phyloP scores from a whole-genome alignment of 73 alveolate species.

The Loxodes magnus region DNA sequence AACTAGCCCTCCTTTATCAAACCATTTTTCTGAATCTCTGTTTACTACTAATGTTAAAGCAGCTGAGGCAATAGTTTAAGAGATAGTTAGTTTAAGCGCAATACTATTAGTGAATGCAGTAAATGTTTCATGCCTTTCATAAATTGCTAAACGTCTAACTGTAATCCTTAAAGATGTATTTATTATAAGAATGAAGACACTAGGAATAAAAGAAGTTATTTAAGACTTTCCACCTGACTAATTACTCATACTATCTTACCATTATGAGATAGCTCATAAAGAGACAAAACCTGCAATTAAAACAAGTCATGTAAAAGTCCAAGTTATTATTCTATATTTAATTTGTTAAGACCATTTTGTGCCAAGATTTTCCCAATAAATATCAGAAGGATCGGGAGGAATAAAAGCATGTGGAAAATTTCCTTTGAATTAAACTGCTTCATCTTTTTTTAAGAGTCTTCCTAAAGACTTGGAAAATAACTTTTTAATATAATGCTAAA shows the following conservation, averaged over 20 bases:
- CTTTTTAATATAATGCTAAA: background rate
- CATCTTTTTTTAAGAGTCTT: background rate
- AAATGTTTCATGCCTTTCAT: conserved; percentile 38
- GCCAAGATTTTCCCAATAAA: conserved; percentile 49
- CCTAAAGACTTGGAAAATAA: background rate
- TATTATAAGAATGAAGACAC: conserved; percentile 18
- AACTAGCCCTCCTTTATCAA: conserved; percentile 31
- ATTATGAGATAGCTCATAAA: conserved; percentile 2
- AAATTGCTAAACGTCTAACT: conserved; percentile 18
- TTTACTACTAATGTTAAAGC: conserved; percentile 27
- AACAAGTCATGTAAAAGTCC: too few relatives aligned
- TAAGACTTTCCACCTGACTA: background rate
- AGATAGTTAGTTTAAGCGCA: conserved; percentile 24
- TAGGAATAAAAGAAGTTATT: conserved; percentile 11
- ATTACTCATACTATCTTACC: too few relatives aligned
- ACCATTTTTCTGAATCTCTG: conserved; percentile 18
- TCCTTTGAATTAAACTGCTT: background rate
- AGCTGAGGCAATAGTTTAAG: conserved; percentile 31
- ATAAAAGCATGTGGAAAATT: background rate
- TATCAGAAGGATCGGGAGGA: conserved; percentile 68
- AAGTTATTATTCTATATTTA: too few relatives aligned
- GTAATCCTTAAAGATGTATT: conserved; percentile 20
- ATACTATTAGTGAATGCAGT: conserved; percentile 33
- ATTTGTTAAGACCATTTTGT: too few relatives aligned
- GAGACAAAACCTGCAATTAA: too few relatives aligned